Conservation (phyloP, 345 rosid genomes). For the Eutrema japonicum region DNA sequence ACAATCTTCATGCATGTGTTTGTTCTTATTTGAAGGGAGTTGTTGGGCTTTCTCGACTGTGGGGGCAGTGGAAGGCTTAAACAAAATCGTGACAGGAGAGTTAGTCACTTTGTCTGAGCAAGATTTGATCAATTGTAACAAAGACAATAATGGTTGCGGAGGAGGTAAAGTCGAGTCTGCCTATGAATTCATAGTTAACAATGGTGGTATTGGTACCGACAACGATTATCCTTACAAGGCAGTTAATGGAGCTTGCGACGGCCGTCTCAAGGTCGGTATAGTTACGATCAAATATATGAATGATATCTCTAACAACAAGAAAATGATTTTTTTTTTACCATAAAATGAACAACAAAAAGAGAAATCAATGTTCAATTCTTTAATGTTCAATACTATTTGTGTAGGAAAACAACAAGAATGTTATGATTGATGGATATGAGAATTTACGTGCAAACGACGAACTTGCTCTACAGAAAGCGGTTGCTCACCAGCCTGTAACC, state of each 20-base stretch:
- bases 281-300: not conserved
- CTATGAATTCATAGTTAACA: conserved; percentile 49
- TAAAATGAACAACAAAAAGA: too few relatives aligned
- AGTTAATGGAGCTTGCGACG: conserved; percentile 17
- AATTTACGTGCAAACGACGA: conserved; percentile 63
- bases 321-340: too few relatives aligned
- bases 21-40: conserved; percentile 52
- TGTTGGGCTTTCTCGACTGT: conserved; percentile 94
- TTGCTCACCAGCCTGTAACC: conserved; percentile 70
- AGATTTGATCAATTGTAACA: conserved; percentile 75
- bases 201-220: conserved; percentile 60
- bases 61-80: conserved; percentile 78
- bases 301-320: not conserved
- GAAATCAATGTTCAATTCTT: not conserved
- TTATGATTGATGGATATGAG: conserved; percentile 62
- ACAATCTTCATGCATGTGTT: conserved; percentile 16
- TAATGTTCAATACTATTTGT: conserved; percentile 28
- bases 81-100: conserved; percentile 63
- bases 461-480: conserved; percentile 65
- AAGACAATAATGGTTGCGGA: conserved; percentile 48
- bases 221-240: conserved; percentile 59
- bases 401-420: conserved; percentile 53
- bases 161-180: conserved; percentile 72
- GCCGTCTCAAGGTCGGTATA: conserved; percentile 44
- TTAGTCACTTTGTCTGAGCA: conserved; percentile 73